Base-by-base conservation (phyloP, 2,329 filamentous ascomycete genomes). In the Cercospora sp. region DNA sequence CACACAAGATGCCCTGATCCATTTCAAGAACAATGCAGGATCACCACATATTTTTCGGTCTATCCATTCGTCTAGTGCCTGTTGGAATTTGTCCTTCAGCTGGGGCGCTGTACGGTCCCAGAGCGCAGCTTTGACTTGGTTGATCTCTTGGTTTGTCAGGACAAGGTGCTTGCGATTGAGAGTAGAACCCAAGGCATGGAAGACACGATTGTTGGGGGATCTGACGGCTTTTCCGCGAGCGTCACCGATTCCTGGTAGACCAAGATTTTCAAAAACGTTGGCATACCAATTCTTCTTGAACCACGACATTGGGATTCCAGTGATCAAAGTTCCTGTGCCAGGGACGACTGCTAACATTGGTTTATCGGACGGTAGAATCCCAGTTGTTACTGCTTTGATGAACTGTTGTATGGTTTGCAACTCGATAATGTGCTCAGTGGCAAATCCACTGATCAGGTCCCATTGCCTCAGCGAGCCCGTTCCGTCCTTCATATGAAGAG, bases 391-490 rank as follows among this genome's bases (percentile, higher is more conserved):
- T 9, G 55, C 55, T n/a, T 18, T 5, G 23, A 63, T 23, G 28
- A 63, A 63, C 13, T n/a, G 20, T 13, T 36, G 13, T 8, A 63
- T 20, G 13, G 42, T 53, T 13, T 63, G 60, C n/a, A 63, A 28
- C 40, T 63, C 60, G 10, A 63, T 3, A 28, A 63, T 63, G 26
- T 63, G 60, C 60, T 63, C 60, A 33, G 42, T 53, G 23, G 45
- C 60, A 16, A 51, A 63, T 3, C 13, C 28, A 18, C 28, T 26
- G 59, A 51, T 51, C 10, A 4, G 45, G 9, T 4, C 10, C 45
- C 45, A 51, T 31, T 5, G 20, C 8, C 6, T 31, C 23, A 59
- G n/a, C 26, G 55, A 59, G 10, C 26, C 30, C 18, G 10, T 30
- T 13, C 5, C 6, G 45, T 51, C n/a, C 23, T 9, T 51, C 4